Base-by-base conservation (phyloP, 2,329 filamentous ascomycete genomes). In the Thelonectria rubi region DNA sequence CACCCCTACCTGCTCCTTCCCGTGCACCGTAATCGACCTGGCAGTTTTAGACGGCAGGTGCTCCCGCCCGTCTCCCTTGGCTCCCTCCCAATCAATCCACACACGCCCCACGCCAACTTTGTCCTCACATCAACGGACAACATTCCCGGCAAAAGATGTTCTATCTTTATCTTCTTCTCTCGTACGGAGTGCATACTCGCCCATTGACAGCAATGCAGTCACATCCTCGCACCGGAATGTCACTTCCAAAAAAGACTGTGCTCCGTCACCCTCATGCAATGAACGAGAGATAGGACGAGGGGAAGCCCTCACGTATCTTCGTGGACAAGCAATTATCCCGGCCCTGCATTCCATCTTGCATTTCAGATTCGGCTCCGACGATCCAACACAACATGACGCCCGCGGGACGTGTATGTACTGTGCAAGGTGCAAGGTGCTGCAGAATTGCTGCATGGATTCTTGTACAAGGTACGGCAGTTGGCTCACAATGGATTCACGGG, bases 301-400 rank as follows among this genome's bases (percentile, higher is more conserved):
- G 32, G 34, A 42, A 26, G 21, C 45, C 30, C 30, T 48, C 50
- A 52, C 5, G 17, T 10, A 26, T 24, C 32, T 18, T 21, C 15
- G n/a, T 40, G n/a, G 26, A n/a, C 47, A 15, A 34, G 11, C 14
- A 37, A 9, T 40, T 32, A 37, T 47, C 52, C 49, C 34, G 24
- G 43, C 37, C 49, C 57, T 43, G 50, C 57, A 48, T 59, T 12
- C 57, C 53, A 61, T 61, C 58, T 57, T 57, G 58, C 58, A 53
- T 61, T 51, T 51, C 52, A 51, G 58, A 61, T 61, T 57, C 53
- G 58, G 53, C 58, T 55, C 46, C 48, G 53, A 57, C 58, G 47
- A 61, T 57, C 58, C 49, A 48, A 47, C 37, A 34, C 20, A 32
- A 30, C n/a, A 57, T n/a, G 54, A 20, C 21, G 18, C 20, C 11